Conservation (phyloP, 2,329 filamentous ascomycete species). For the Zymoseptoria ardabiliae region DNA sequence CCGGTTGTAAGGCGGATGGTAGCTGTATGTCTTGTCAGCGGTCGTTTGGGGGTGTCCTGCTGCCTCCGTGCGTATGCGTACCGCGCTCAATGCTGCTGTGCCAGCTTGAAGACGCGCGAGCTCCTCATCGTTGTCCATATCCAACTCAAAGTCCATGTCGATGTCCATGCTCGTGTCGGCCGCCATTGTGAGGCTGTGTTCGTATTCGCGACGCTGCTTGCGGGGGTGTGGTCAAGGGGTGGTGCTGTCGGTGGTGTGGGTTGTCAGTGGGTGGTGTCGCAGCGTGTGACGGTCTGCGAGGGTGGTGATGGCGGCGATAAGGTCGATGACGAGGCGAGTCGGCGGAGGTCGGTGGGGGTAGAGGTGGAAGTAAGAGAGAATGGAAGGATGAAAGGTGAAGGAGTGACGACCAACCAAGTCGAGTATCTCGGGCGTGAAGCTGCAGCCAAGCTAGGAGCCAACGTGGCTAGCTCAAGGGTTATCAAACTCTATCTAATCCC, state of each 20-base stretch:
- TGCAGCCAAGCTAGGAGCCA: background rate
- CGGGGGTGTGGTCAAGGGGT: background rate
- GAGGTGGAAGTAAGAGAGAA: background rate
- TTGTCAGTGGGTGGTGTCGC: background rate
- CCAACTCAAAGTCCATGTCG: constrained; percentile 30
- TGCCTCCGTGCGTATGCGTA: constrained; percentile 8
- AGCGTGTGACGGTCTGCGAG: background rate
- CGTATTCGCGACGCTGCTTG: background rate
- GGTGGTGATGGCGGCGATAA: background rate
- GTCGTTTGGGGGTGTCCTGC: background rate
- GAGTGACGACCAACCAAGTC: background rate
- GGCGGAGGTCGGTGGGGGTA: background rate
- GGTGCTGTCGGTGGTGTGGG: background rate
- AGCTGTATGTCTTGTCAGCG: constrained; percentile 17
- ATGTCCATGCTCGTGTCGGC: constrained; percentile 9
- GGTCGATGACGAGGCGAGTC: background rate
- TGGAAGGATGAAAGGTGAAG: background rate
- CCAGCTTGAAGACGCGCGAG: constrained; percentile 27
- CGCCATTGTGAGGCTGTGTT: background rate
- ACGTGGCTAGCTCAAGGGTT: background rate
- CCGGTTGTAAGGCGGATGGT: constrained; percentile 13
- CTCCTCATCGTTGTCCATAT: constrained; percentile 28
- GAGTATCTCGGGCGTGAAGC: background rate
- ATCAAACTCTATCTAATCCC: background rate
- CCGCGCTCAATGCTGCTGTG: constrained; percentile 22